Base-by-base conservation (phyloP, 108 stramenopile species). In the Pseudonitzschia multiseries region DNA sequence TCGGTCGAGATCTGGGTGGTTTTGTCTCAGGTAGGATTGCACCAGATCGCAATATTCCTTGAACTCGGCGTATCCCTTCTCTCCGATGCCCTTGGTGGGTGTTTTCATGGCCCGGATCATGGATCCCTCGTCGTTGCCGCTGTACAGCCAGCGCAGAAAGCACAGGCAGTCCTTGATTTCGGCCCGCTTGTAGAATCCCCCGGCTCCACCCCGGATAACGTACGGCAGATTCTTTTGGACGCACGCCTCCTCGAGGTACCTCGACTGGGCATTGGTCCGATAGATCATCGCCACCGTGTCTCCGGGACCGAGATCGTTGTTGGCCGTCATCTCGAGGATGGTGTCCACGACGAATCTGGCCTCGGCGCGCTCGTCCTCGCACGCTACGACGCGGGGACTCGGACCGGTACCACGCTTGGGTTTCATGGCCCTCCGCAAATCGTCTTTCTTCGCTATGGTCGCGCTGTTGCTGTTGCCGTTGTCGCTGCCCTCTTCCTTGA, bases 201-300 rank as follows among this genome's bases (percentile, higher is more conserved):
- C 86, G n/a, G 89, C 77, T 0, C 80, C 76, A 27, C 92, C 92
- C 57, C 88, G 75, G 13, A 93, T 85, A 1, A 90, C 83, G 56
- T 93, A 93, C 27, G 86, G 82, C 8, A 93, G 68, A 73, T 87
- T 89, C 10, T 85, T 65, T 40, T 81, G 63, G 26, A 93, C 92
- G 77, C 92, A 93, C n/a, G 89, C 92, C 71, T 93, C 92, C 70
- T 97, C 96, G 52, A 97, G 68, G 6, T 87, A 74, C 8, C 95
- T 87, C 22, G 91, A 92, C 71, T 97, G 96, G 6, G 96, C 92
- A 72, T 97, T 96, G 9, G 95, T 95, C 15, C 96, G 81, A 72
- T 97, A 96, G 60, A 97, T 81, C 20, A 97, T 70, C 14, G 93
- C 96, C 18, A 90, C 87, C 8, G 85, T 80, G 6, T 81, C 73